Percentiles rank a stretch among this genome's conserved stretches.
Evolutionary conservation across 2,329 filamentous ascomycete species (phyloP).

Genomic region (Alternaria longipes): DNA sequence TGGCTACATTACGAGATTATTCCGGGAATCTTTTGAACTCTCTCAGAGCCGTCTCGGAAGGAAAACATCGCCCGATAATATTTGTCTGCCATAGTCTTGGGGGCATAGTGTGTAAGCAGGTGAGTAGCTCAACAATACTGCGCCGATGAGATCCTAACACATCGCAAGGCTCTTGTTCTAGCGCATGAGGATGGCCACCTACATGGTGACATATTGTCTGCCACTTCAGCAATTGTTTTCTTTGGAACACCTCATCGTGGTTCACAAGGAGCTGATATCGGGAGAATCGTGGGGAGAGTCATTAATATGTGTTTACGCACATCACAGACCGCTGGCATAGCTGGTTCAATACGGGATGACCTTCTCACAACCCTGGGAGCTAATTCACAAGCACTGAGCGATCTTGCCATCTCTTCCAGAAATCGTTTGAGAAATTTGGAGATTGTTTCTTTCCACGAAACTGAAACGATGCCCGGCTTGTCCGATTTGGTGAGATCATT

Average conservation of each 20-base stretch:
- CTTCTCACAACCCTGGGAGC: conserved; percentile 26
- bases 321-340: too few relatives aligned
- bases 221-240: background rate
- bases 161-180: background rate
- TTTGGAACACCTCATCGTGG: background rate
- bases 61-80: conserved; percentile 34
- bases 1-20: conserved; percentile 14
- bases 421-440: too few relatives aligned
- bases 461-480: too few relatives aligned
- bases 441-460: too few relatives aligned
- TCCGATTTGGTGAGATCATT: too few relatives aligned
- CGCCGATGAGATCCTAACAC: background rate
- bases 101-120: conserved; percentile 29
- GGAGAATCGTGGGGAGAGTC: background rate
- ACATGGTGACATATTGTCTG: background rate
- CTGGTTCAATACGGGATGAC: too few relatives aligned
- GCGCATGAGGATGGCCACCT: background rate
- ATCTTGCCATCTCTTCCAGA: too few relatives aligned
- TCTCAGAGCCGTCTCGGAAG: too few relatives aligned
- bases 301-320: background rate
- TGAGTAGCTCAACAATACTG: background rate
- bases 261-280: background rate
- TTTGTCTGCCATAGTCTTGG: conserved; percentile 37
- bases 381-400: too few relatives aligned
- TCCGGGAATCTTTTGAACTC: too few relatives aligned